Evolutionary conservation across 192 early-diverging fungal species (phyloP), one percentile per base, ranked within the genome.

Genomic region (Mortierella hygrophila): DNA sequence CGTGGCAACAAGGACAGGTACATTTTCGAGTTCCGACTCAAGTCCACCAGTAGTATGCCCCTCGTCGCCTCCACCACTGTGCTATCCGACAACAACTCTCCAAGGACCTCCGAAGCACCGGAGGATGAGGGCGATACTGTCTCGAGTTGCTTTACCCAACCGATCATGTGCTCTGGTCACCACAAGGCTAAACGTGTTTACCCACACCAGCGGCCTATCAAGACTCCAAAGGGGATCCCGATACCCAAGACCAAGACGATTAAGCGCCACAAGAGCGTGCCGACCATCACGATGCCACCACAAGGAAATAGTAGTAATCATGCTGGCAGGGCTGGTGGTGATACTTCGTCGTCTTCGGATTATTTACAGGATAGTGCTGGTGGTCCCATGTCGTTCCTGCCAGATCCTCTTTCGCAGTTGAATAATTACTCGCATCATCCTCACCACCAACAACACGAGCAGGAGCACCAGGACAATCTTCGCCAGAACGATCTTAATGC

Each of bases 1-100:
- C 84, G 84, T 18, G 84, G 84, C 15, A 86, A 86, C 54, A 86
- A 86, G 76, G 84, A 86, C 52, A 79, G 84, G 7, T 86, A 86
- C 57, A 77, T 86, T 18, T 86, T 86, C 21, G 84, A 81, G 49
- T 86, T 86, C 76, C 57, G 69, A 52, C 84, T 86, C 1, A 86
- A 86, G 72, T 76, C 72, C 18, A 77, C 84, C 1, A 86, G 72
- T 55, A 77, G 46, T 63, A 86, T 80, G 72, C 70, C 79, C 0
- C 8, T n/a, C 21, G 29, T 69, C 6, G 47, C 77, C 26, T 29
- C 26, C 26, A 16, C 49, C 37, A 32, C 29, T 5, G 21, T 65
- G 11, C 47, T 46, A 7, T 65, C 42, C 1, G 6, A 18, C 35
- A 52, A 20, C 46, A 46, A 13, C 20, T 57, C 80, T 21, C 32